phyloP scores from a whole-genome alignment of 495 filamentous ascomycete genomes.

The Friedmanniomyces simplex region DNA sequence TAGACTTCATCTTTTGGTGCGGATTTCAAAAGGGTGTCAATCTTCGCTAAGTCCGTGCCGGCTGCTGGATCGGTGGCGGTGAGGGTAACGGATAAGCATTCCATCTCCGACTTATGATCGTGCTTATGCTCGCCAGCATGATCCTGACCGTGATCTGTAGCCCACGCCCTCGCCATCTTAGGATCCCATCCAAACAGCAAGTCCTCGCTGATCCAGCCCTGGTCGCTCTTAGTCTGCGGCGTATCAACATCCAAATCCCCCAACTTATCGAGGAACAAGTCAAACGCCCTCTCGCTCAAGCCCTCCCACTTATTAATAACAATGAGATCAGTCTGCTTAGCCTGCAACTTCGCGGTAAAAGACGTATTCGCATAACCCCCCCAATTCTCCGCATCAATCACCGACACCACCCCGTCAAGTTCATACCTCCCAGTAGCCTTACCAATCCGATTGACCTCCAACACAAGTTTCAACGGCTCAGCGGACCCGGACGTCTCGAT shows the following conservation, averaged over 20 bases:
- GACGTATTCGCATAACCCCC: constrained; percentile 85
- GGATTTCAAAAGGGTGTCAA: constrained; percentile 54
- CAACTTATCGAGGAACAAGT: constrained; percentile 72
- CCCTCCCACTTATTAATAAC: constrained; percentile 94
- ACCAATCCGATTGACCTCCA: constrained; percentile 65
- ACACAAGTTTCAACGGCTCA: constrained; percentile 32
- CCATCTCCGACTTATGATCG: constrained; percentile 47
- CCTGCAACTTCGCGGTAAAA: constrained; percentile 41
- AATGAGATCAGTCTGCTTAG: constrained; percentile 75
- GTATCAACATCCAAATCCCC: constrained; percentile 75
- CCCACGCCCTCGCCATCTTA: constrained; percentile 54
- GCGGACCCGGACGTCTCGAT: constrained; percentile 86
- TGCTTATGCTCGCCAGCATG: constrained; percentile 50
- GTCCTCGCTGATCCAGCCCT: constrained; percentile 61
- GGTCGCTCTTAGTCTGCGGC: constrained; percentile 69
- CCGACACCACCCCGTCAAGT: constrained; percentile 82
- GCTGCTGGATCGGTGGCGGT: constrained; percentile 29
- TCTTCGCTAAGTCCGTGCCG: constrained; percentile 51
- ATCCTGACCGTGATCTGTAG: constrained; percentile 22
- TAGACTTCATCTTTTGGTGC: constrained; percentile 88
- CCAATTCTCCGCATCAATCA: constrained; percentile 98
- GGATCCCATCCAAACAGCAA: constrained; percentile 83
- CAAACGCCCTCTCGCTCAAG: constrained; percentile 58
- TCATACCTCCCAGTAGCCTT: constrained; percentile 54
- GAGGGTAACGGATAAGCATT: constrained; percentile 56